Base-by-base conservation (phyloP, 192 early-diverging fungal genomes). In the Phycomyces nitens region DNA sequence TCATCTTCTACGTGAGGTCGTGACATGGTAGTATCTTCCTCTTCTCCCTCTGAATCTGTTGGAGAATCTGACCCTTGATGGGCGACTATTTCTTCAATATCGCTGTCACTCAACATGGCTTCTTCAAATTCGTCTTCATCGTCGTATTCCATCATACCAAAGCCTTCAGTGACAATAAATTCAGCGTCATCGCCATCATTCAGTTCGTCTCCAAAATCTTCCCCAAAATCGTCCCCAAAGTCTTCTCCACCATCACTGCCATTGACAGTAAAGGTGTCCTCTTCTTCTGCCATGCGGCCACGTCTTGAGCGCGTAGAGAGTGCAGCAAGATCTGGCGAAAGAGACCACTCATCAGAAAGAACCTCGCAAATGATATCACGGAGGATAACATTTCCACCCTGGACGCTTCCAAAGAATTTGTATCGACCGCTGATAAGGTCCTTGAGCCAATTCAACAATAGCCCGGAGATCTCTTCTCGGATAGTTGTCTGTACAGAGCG, bases 401-500 rank as follows among this genome's bases (percentile, higher is more conserved):
- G 44, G 1, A 76, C 66, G 15, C 24, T 22, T 6, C 42, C 57
- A 16, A 79, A 68, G 55, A 64, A 68, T 53, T 60, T 58, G 26
- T 77, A 74, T 34, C 66, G 76, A 51, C 85, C 82, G 67, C 82
- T 83, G 15, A 84, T 79, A 14, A 98, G 75, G 41, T 89, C 86
- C 18, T 88, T 83, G 11, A 98, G 77, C 93, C 94, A 98, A 6
- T 84, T 80, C 41, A 96, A 76, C 5, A 92, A 78, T 27, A 90
- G 69, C 26, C 84, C 89, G 21, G 88, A 88, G 23, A 91, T 81
- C 64, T 92, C 86, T 77, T 98, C 94, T 53, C 93, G 88, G 68
- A 94, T 91, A 0, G 87, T 80, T 63, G 95, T 89, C 38, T 92
- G 78, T 0, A 88, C 86, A 4, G 90, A 86, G 14, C 92, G 85